Evolutionary conservation across 805 yeast species (phyloP).

Genomic region (Yueomyces sp.): DNA sequence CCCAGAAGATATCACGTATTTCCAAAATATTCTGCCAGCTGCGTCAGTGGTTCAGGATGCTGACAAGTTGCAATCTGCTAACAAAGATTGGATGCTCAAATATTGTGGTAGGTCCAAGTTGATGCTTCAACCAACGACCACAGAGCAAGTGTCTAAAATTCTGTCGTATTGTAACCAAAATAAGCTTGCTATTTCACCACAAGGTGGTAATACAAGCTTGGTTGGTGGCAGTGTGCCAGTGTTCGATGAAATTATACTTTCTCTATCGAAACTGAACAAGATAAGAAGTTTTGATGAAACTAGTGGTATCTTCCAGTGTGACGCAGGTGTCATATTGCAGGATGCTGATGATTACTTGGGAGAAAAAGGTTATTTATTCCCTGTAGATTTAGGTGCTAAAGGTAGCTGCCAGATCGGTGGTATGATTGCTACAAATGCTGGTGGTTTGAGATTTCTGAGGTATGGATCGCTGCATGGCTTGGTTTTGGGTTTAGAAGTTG

Average conservation of each 20-base stretch:
- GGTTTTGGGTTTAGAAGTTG: conserved; percentile 84
- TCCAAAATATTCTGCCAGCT: conserved; percentile 42
- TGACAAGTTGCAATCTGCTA: conserved; percentile 57
- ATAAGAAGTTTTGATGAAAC: conserved; percentile 70
- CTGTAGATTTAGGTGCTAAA: conserved; percentile 89
- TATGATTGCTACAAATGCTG: conserved; percentile 90
- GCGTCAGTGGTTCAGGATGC: conserved; percentile 30
- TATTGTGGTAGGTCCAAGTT: conserved; percentile 77
- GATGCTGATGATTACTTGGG: conserved; percentile 66
- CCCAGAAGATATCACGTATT: conserved; percentile 43
- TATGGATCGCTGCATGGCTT: conserved; percentile 90
- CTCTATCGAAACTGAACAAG: conserved; percentile 57
- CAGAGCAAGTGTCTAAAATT: conserved; percentile 65
- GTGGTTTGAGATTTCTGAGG: conserved; percentile 76
- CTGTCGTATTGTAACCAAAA: conserved; percentile 68
- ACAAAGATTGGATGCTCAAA: conserved; percentile 91
- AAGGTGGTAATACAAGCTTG: conserved; percentile 93
- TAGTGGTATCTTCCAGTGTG: conserved; percentile 77
- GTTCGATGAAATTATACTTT: conserved; percentile 76
- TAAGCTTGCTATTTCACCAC: conserved; percentile 79
- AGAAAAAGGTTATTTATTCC: conserved; percentile 81
- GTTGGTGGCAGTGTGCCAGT: conserved; percentile 93
- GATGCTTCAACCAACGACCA: conserved; percentile 70
- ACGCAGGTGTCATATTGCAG: conserved; percentile 84
- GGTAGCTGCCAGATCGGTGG: conserved; percentile 97